These are phyloP conservation scores for Russula virescens DNA, from an alignment of 768 basidiomycete species.

Conservation along the genomic window DNA sequence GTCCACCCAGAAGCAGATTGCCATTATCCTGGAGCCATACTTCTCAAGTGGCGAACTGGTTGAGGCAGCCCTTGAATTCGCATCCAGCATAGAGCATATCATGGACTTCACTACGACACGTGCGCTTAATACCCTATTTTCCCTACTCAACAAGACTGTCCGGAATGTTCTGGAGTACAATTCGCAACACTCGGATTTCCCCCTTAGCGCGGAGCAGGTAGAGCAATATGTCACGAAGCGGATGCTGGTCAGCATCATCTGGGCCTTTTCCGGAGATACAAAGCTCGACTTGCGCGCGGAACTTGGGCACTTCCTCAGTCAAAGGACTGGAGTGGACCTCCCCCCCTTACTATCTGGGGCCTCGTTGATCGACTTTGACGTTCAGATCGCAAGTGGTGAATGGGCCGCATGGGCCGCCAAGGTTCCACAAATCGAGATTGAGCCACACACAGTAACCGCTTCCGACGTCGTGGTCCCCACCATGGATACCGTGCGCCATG, in stretches of 20 bases:
- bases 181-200: conserved; percentile 91
- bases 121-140: conserved; percentile 93
- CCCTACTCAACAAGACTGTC: conserved; percentile 91
- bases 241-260: conserved; percentile 85
- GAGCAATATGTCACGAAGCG: conserved; percentile 91
- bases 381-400: conserved; percentile 76
- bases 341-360: conserved; percentile 68
- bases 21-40: conserved; percentile 69
- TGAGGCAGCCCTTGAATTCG: conserved; percentile 67
- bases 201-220: conserved; percentile 73
- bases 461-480: conserved; percentile 97
- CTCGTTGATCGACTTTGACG: conserved; percentile 93
- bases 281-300: conserved; percentile 82
- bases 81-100: conserved; percentile 88
- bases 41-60: conserved; percentile 83
- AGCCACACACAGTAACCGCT: conserved; percentile 92
- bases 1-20: conserved; percentile 68
- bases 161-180: conserved; percentile 95
- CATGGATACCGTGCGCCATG: conserved; percentile 96
- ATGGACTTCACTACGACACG: conserved; percentile 96
- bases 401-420: conserved; percentile 91
- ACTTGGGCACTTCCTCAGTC: conserved; percentile 82
- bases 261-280: conserved; percentile 98
- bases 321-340: conserved; percentile 84
- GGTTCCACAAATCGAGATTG: conserved; percentile 94